Conservation (phyloP, 83 land plant genomes). For the Picea engelmannii region DNA sequence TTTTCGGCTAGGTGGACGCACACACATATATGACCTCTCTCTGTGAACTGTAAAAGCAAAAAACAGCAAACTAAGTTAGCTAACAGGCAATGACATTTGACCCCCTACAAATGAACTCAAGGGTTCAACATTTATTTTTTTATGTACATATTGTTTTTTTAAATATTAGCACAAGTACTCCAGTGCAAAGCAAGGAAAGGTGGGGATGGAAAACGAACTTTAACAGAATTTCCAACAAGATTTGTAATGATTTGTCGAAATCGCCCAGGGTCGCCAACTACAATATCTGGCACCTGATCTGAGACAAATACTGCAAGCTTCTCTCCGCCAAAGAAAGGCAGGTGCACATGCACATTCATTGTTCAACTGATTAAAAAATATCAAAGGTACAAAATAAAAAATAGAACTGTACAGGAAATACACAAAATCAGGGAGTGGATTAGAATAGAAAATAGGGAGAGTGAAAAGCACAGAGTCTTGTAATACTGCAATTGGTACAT, state of each 20-base stretch:
- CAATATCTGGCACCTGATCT: conserved; percentile 69
- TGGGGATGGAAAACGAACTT: conserved; percentile 42
- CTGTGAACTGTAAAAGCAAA: conserved; percentile 67
- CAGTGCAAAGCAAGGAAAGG: not conserved
- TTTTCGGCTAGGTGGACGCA: conserved; percentile 74
- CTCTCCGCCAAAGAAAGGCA: conserved; percentile 11
- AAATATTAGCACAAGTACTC: not conserved
- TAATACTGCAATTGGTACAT: conserved; percentile 1
- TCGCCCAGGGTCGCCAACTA: conserved; percentile 91
- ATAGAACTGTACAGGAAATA: not conserved
- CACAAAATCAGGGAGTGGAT: not conserved
- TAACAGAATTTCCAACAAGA: conserved; percentile 89
- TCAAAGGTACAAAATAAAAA: not conserved
- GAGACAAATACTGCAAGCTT: conserved; percentile 92
- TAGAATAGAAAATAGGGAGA: not conserved
- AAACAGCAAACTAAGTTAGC: not conserved
- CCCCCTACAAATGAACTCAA: not conserved
- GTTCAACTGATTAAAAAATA: not conserved
- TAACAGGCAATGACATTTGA: not conserved
- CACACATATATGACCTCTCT: conserved; percentile 75
- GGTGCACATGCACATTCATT: conserved; percentile 12
- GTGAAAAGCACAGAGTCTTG: not conserved
- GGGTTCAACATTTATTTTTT: not conserved
- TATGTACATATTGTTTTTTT: not conserved
- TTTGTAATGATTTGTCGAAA: conserved; percentile 90